These are phyloP conservation scores for Bruguiera parviflora DNA, from an alignment of 345 rosid species.

Conservation along the genomic window DNA sequence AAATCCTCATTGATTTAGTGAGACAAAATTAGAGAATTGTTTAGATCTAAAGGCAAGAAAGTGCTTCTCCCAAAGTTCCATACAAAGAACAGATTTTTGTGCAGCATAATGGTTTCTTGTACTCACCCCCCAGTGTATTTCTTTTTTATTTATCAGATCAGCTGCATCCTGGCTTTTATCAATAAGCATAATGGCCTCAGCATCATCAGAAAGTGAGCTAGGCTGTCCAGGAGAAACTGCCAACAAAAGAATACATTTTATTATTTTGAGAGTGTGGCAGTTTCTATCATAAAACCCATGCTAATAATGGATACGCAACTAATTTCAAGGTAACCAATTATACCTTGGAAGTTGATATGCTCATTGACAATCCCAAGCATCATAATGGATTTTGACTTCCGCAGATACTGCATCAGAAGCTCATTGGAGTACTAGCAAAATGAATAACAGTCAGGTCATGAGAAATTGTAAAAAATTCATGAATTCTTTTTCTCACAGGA, in stretches of 20 bases:
- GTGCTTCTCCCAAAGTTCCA: not conserved
- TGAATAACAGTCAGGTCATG: constrained; percentile 6
- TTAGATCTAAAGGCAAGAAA: not conserved
- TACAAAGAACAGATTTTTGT: not conserved
- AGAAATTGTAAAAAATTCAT: constrained; percentile 14
- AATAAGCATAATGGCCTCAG: constrained; percentile 68
- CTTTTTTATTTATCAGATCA: constrained; percentile 70
- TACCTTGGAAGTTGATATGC: constrained; percentile 88
- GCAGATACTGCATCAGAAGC: constrained; percentile 86
- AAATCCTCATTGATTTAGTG: too few species aligned
- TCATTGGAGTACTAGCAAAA: constrained; percentile 82
- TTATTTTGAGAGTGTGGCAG: not conserved
- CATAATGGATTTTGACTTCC: constrained; percentile 64
- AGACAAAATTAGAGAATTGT: too few species aligned
- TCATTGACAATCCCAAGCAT: constrained; percentile 90
- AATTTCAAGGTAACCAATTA: constrained; percentile 11
- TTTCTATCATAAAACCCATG: not conserved
- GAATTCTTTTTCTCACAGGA: not conserved
- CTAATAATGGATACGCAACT: not conserved
- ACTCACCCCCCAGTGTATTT: constrained; percentile 89
- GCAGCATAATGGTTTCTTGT: not conserved
- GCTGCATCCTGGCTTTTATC: constrained; percentile 73
- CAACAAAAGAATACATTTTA: constrained; percentile 15
- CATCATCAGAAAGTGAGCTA: constrained; percentile 69
- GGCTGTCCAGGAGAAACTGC: constrained; percentile 96